Evolutionary conservation across 176 grass and related monocot species (phyloP), one percentile per base, ranked within the genome.

Genomic region (Aechmea fasciata): DNA sequence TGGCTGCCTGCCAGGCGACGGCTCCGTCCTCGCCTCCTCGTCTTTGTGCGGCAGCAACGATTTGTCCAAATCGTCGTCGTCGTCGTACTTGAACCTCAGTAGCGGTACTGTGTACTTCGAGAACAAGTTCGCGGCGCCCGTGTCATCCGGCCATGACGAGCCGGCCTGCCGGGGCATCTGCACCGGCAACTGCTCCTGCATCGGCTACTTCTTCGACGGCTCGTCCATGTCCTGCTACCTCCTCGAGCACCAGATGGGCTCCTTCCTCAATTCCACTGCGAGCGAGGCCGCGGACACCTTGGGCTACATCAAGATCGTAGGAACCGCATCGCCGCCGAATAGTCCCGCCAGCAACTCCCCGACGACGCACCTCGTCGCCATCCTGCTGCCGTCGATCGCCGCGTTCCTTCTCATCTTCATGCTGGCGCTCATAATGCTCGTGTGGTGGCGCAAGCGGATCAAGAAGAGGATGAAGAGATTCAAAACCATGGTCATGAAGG

Each of bases 101-200:
- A 70, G 69, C 11, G 79, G 59, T 71, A 77, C 71, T 0, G 52
- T 69, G 52, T 92, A 97, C 81, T 90, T 87, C 63, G 75, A 76
- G n/a, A 90, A 59, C 10, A 97, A 71, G 52, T 97, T 81, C 62
- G 65, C 77, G 64, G 15, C 66, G 2, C 83, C 81, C 0, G 49
- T 75, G 17, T 83, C 57, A 9, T 70, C 70, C 61, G 84, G 88
- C 63, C 26, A 61, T 11, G 52, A 63, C 48, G 51, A 48, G 9
- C 63, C 79, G 11, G 69, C 53, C 0, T 97, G 93, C 77, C 84
- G 69, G 15, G 79, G 47, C 52, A 83, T 85, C 50, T 97, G 93
- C 80, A 78, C 86, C 12, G 78, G 66, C 11, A 92, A 78, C 49
- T 96, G 89, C 71, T 74, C 79, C 1, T 97, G 93, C 65, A 63